phyloP scores from a whole-genome alignment of 2,329 filamentous ascomycete genomes.

The Penicillium sp. region DNA sequence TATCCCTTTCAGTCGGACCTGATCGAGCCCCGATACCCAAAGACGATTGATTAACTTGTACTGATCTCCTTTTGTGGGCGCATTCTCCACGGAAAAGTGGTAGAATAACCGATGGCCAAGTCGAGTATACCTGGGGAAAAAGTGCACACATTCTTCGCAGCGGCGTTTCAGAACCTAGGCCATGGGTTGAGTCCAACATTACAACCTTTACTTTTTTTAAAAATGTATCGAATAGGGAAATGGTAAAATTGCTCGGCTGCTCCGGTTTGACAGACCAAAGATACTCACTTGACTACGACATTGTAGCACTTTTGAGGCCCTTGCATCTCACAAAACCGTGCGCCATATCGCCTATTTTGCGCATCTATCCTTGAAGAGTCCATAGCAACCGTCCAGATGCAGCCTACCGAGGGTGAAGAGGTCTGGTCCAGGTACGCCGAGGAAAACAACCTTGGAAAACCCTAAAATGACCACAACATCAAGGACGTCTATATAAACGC shows the following conservation, averaged over 20 bases:
- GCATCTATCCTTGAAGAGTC: background rate
- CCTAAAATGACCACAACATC: too few relatives aligned
- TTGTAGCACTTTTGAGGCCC: slow-evolving; percentile 3
- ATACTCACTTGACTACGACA: background rate
- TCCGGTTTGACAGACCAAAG: background rate
- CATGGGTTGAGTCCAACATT: background rate
- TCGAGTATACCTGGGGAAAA: background rate
- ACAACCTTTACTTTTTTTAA: background rate
- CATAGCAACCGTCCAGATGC: background rate
- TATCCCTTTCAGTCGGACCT: background rate
- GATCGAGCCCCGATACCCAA: background rate
- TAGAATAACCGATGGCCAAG: background rate
- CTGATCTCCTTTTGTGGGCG: background rate
- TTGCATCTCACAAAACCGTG: slow-evolving; percentile 1
- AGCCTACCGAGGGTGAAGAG: background rate
- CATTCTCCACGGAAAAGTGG: background rate
- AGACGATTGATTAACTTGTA: background rate
- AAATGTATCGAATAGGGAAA: background rate
- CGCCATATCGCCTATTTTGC: background rate
- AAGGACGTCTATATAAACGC: background rate
- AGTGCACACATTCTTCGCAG: slow-evolving; percentile 4
- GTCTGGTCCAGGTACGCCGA: background rate
- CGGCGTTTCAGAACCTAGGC: background rate
- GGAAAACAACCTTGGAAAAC: background rate
- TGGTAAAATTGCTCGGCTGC: slow-evolving; percentile 6